Evolutionary conservation across 2,329 filamentous ascomycete species (phyloP).

Genomic region (Paracorniculantispora psalliotae): DNA sequence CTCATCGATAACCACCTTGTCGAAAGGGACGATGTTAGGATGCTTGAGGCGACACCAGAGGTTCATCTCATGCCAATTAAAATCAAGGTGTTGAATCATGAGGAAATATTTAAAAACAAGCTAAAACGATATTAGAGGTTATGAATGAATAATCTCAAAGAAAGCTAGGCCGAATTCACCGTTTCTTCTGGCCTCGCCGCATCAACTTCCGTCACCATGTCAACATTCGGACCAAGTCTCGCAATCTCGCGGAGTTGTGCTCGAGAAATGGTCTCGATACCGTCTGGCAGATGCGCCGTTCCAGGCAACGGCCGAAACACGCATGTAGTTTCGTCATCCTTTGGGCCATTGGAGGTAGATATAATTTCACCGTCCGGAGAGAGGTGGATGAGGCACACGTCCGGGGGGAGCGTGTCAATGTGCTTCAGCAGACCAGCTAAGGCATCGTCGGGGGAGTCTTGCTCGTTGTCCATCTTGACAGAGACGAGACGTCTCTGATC

Average conservation of each 20-base stretch:
- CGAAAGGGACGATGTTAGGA: constrained; percentile 32
- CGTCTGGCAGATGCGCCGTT: constrained; percentile 17
- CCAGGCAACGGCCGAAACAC: constrained; percentile 22
- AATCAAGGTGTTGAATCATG: constrained; percentile 16
- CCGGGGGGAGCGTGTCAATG: constrained; percentile 15
- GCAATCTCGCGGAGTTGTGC: constrained; percentile 27
- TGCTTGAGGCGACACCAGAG: constrained; percentile 31
- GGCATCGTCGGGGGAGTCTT: constrained; percentile 17
- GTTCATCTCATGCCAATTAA: constrained; percentile 32
- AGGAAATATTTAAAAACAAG: constrained; percentile 34
- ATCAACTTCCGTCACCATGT: constrained; percentile 21
- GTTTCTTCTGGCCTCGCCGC: constrained; percentile 14
- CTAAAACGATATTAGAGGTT: constrained; percentile 9
- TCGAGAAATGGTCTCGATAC: constrained; percentile 18
- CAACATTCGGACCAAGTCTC: constrained; percentile 23
- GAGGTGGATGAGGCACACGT: constrained; percentile 18
- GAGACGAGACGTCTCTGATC: constrained; percentile 22
- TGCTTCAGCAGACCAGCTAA: constrained; percentile 19
- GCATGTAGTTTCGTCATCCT: constrained; percentile 25
- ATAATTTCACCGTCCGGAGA: constrained; percentile 18
- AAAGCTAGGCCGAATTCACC: no score
- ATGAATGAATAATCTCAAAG: no score
- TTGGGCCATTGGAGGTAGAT: constrained; percentile 19
- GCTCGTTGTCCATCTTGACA: constrained; percentile 21
- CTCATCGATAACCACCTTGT: constrained; percentile 30